Percentiles rank a stretch among this genome's conserved stretches.
Conservation (phyloP, 768 basidiomycete genomes). For the Agrocybe praecox region DNA sequence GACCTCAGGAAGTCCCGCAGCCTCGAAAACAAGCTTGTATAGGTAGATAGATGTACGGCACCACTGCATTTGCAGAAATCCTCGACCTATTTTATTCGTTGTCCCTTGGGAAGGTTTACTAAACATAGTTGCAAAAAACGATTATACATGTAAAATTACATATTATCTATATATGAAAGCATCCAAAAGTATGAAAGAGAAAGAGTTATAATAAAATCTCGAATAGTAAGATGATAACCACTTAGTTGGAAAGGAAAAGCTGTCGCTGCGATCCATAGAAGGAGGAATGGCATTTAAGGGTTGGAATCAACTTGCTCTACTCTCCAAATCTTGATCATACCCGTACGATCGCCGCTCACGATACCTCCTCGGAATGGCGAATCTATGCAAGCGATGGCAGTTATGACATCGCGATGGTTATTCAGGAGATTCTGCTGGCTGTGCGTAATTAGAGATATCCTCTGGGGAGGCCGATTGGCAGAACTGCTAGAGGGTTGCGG, state of each 20-base stretch:
- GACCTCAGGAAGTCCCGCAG: constrained; percentile 61
- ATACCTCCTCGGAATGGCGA: constrained; percentile 92
- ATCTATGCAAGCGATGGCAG: constrained; percentile 83
- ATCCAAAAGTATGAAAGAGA: background rate
- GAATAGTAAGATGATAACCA: background rate
- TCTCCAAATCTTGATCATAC: constrained; percentile 90
- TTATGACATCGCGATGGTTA: constrained; percentile 90
- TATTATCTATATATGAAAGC: background rate
- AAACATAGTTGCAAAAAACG: background rate
- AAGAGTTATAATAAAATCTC: background rate
- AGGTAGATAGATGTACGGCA: background rate
- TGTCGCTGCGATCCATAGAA: background rate
- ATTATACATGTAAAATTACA: background rate
- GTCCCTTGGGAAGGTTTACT: too few species aligned
- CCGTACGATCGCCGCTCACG: constrained; percentile 89
- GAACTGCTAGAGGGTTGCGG: constrained; percentile 43
- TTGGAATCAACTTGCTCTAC: constrained; percentile 52
- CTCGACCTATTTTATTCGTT: background rate
- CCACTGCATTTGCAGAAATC: background rate
- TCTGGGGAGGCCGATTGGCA: constrained; percentile 69
- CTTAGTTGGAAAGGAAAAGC: background rate
- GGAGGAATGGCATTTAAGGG: background rate
- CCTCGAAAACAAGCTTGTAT: constrained; percentile 42
- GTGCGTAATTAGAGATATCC: constrained; percentile 77
- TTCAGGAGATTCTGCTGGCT: constrained; percentile 85